phyloP scores from a whole-genome alignment of 1,284 basidiomycete genomes.

The Ceratobasidium sp. region DNA sequence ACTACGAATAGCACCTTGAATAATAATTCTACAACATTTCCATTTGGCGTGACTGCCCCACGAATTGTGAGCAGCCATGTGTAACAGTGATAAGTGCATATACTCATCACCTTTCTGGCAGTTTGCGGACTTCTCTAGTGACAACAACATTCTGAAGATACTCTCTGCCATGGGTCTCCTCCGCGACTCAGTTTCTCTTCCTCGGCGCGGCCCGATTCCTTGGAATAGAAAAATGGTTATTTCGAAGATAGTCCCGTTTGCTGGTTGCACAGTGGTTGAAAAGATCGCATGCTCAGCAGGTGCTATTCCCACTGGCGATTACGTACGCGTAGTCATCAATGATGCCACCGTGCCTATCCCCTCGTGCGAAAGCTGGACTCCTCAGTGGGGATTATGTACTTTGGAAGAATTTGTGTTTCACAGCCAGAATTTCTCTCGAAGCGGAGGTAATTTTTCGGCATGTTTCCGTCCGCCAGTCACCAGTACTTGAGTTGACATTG shows the following conservation, averaged over 20 bases:
- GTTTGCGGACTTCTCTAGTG: slow-evolving; percentile 50
- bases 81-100: not conserved
- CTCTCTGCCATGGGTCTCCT: slow-evolving; percentile 44
- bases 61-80: slow-evolving; percentile 24
- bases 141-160: slow-evolving; percentile 53
- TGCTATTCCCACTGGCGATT: slow-evolving; percentile 15
- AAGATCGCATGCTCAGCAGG: slow-evolving; percentile 32
- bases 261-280: slow-evolving; percentile 43
- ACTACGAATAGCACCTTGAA: slow-evolving; percentile 53
- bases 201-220: slow-evolving; percentile 19
- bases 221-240: slow-evolving; percentile 10
- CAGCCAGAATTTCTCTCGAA: slow-evolving; percentile 39
- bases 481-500: too few relatives aligned
- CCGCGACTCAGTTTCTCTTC: slow-evolving; percentile 21
- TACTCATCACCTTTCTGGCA: slow-evolving; percentile 7
- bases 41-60: slow-evolving; percentile 42
- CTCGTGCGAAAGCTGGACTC: slow-evolving; percentile 38
- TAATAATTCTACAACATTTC: slow-evolving; percentile 49
- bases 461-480: too few relatives aligned
- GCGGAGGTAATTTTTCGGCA: slow-evolving; percentile 34
- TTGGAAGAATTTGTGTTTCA: slow-evolving; percentile 43
- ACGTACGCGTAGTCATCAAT: slow-evolving; percentile 45
- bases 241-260: slow-evolving; percentile 43
- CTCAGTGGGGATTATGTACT: slow-evolving; percentile 41
- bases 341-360: slow-evolving; percentile 44